A percentile compares a stretch with the other conserved stretches of the same genome.
These are phyloP conservation scores for Thalassiosira hispida DNA, from an alignment of 352 stramenopile species.

Conservation along the genomic window DNA sequence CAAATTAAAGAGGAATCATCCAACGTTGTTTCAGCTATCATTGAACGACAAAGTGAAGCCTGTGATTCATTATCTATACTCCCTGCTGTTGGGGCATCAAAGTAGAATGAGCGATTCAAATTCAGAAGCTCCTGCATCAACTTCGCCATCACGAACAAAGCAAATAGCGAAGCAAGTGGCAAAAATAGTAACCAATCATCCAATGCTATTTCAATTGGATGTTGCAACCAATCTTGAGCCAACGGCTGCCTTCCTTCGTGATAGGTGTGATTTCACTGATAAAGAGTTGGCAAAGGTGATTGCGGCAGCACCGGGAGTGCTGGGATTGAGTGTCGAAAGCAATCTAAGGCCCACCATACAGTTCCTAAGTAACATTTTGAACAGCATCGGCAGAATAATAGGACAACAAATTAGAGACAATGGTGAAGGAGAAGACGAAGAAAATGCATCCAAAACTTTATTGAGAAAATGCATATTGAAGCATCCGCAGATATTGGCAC, in stretches of 20 bases:
- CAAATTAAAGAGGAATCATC: conserved; percentile 60
- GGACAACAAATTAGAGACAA: conserved; percentile 1
- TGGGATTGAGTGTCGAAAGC: conserved; percentile 64
- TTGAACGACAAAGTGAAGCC: conserved; percentile 52
- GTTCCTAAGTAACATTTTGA: conserved; percentile 43
- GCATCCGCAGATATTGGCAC: conserved; percentile 73
- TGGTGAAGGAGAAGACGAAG: conserved; percentile 21
- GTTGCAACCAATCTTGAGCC: conserved; percentile 68
- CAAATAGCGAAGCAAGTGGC: conserved; percentile 39
- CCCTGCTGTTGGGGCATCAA: conserved; percentile 28
- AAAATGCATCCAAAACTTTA: conserved; percentile 2
- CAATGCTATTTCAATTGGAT: conserved; percentile 67
- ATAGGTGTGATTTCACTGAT: conserved; percentile 46
- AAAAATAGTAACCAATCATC: conserved; percentile 62
- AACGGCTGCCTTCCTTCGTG: conserved; percentile 58
- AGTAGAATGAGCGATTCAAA: neutral
- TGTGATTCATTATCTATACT: conserved; percentile 50
- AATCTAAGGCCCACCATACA: conserved; percentile 74
- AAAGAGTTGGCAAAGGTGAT: conserved; percentile 52
- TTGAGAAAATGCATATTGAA: conserved; percentile 68
- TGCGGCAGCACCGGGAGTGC: conserved; percentile 44
- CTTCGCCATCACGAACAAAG: conserved; percentile 3
- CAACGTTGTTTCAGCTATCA: conserved; percentile 73
- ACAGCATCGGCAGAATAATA: neutral
- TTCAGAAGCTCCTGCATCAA: neutral